phyloP scores from a whole-genome alignment of 208 protist species.

The Blastocrithidia nonstop region DNA sequence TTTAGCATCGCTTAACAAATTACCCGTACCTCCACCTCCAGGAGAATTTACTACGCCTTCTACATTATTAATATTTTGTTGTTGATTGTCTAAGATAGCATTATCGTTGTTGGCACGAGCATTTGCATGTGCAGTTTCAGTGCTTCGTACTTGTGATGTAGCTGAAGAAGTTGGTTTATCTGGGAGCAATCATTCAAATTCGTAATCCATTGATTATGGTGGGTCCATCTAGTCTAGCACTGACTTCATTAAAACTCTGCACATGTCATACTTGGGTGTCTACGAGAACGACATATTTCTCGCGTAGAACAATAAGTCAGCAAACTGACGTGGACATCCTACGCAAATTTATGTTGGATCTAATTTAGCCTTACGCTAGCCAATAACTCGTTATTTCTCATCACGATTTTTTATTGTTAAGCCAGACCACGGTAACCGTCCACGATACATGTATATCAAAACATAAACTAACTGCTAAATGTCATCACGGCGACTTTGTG shows the following conservation, averaged over 20 bases:
- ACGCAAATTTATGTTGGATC: conserved; percentile 36
- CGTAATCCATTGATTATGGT: conserved; percentile 16
- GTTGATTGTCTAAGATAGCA: neutral
- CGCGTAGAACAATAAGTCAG: conserved; percentile 47
- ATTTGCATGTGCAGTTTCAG: neutral
- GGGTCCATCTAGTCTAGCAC: conserved; percentile 23
- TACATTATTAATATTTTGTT: neutral
- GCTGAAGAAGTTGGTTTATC: too few species aligned
- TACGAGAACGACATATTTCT: conserved; percentile 49
- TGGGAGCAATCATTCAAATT: conserved; percentile 19
- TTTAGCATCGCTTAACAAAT: conserved; percentile 17
- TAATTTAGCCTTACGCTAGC: conserved; percentile 34
- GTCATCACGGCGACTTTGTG: conserved; percentile 81
- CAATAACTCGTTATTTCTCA: conserved; percentile 47
- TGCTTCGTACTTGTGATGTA: too few species aligned
- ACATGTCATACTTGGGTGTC: conserved; percentile 75
- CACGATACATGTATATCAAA: conserved; percentile 92
- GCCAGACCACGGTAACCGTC: conserved; percentile 90
- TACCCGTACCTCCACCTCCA: conserved; percentile 7
- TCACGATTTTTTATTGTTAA: conserved; percentile 71
- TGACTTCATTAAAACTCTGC: conserved; percentile 26
- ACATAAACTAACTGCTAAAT: conserved; percentile 86
- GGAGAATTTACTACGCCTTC: neutral
- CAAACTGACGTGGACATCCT: conserved; percentile 52
- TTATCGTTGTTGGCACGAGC: conserved; percentile 5